These are phyloP conservation scores for Diaporthe destruens DNA, from an alignment of 2,329 filamentous ascomycete species.

Conservation along the genomic window DNA sequence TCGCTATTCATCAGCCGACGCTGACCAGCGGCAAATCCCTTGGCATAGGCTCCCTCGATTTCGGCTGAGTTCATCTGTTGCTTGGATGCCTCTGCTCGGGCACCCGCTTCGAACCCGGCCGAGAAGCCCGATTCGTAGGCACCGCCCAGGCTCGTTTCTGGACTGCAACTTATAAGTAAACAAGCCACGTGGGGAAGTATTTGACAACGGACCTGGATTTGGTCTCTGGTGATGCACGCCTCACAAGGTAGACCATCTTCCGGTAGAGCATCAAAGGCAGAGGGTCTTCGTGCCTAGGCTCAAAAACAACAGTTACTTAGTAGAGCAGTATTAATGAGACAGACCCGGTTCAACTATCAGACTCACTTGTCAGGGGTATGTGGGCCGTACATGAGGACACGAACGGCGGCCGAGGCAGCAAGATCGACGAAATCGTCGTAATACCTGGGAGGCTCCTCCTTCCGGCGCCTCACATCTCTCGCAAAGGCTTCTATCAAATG, in stretches of 20 bases:
- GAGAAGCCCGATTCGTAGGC: conserved; percentile 26
- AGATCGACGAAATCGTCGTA: conserved; percentile 32
- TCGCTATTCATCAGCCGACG: conserved; percentile 16
- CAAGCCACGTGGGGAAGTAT: neutral
- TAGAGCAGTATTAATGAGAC: neutral
- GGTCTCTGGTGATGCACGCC: neutral
- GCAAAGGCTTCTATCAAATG: conserved; percentile 5
- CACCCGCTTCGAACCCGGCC: conserved; percentile 15
- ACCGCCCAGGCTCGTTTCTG: neutral
- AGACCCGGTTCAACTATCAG: neutral
- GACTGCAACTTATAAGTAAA: neutral
- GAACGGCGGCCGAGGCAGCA: conserved; percentile 16
- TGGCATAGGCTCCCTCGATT: neutral
- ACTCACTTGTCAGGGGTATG: neutral
- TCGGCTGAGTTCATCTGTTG: neutral
- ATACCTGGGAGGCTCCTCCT: neutral
- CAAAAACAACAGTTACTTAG: neutral
- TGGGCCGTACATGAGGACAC: neutral
- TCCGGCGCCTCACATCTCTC: conserved; percentile 14
- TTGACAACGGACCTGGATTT: neutral
- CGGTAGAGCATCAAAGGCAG: conserved; percentile 10
- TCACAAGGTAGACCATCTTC: conserved; percentile 16
- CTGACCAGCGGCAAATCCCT: conserved; percentile 18
- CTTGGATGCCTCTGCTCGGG: neutral
- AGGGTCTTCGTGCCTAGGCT: neutral